Evolutionary conservation across 148 eudicot genomes (phyloP), one percentile per base, ranked within the genome.

Genomic region (Polygonum maritimum): DNA sequence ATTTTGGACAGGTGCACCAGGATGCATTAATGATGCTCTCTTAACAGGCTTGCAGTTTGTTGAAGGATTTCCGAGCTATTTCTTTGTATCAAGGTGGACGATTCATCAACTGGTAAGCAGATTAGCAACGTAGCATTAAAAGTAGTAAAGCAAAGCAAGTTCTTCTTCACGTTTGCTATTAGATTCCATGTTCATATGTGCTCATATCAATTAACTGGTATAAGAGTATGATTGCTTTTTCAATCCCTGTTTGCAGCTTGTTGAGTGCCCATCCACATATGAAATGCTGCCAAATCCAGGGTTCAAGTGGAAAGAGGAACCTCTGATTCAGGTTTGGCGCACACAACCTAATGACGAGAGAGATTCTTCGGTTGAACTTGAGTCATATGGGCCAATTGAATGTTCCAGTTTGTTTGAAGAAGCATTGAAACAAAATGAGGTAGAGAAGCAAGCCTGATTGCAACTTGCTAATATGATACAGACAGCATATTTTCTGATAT

Each of bases 101-200:
- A 90, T 95, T 97, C 98, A 95, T 83, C 98, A 95, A 86, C 79
- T 95, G 98, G 98, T 95, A 95, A 84, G 35, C 35, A 10, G 2
- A 2, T 58, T 58, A 8, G 19, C 22, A 54, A 54, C 18, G 60
- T 54, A 54, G 19, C 22, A 10, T 2, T 54, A 19, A 57, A 8
- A 54, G 22, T 57, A 19, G 63, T 19, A 7, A 22, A 57, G 22
- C 14, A 57, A 57, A 57, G 8, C 63, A 57, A 57, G 26, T 19
- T 22, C 35, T 54, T 54, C n/a, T 54, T 52, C 58, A 52, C 18
- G 58, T 6, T 52, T 11, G 65, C 31, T 55, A 12, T 58, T 58
- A 58, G 15, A 63, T 31, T 22, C 38, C 13, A 8, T 26, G 38
- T 4, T 60, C 69, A 63, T 13, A 63, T 67, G 44, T 36, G 14